Conservation (phyloP, 2,329 filamentous ascomycete species). For the Xylariales sp. region DNA sequence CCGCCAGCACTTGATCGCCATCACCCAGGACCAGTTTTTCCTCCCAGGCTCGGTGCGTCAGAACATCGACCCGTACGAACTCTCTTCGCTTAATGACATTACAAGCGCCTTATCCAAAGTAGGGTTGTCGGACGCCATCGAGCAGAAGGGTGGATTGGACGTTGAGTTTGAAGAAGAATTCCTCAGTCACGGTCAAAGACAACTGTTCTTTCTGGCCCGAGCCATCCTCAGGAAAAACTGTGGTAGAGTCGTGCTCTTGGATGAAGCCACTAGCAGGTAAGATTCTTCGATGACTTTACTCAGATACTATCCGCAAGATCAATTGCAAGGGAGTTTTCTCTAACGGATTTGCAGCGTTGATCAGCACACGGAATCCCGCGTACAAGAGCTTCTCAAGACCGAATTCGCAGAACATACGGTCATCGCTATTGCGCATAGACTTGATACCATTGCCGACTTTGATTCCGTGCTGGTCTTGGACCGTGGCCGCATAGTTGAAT, state of each 20-base stretch:
- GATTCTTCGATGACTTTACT: too few relatives aligned
- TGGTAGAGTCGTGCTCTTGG: conserved; percentile 1
- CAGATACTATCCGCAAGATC: too few relatives aligned
- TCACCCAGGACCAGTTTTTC: conserved; percentile 4
- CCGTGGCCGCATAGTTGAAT: background rate
- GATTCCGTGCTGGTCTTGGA: background rate
- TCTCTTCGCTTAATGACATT: background rate
- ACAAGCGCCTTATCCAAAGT: conserved; percentile 1
- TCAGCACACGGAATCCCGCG: too few relatives aligned
- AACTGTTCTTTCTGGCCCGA: conserved; percentile 6
- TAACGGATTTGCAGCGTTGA: too few relatives aligned
- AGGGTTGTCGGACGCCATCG: background rate
- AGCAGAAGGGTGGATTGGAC: background rate
- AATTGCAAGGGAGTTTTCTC: too few relatives aligned
- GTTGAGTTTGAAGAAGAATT: background rate
- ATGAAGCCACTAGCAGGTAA: conserved; percentile 9
- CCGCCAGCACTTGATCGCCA: conserved; percentile 1
- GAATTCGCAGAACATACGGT: too few relatives aligned
- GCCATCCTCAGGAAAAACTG: conserved; percentile 3
- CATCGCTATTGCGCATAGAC: background rate
- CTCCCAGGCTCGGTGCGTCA: conserved; percentile 3
- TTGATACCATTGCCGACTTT: background rate
- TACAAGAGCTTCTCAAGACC: too few relatives aligned
- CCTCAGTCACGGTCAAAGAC: conserved; percentile 7
- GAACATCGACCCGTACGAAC: conserved; percentile 4